A percentile compares a stretch with the other conserved stretches of the same genome.
phyloP scores from a whole-genome alignment of 169 alveolate genomes.

The Plasmodium chabaudi region DNA sequence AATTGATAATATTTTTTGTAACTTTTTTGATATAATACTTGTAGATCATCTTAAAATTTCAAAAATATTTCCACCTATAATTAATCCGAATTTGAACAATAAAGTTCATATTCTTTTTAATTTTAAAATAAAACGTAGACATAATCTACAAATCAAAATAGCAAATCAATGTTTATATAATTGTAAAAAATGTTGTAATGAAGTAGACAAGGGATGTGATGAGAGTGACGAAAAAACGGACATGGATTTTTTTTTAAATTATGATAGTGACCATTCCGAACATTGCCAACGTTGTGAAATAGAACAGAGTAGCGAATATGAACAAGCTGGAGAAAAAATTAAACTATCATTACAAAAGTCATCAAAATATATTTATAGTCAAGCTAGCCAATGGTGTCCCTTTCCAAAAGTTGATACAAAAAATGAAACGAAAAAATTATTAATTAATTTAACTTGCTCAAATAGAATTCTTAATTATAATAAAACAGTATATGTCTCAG shows the following conservation, averaged over 20 bases:
- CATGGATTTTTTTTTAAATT: background rate
- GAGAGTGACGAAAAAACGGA: background rate
- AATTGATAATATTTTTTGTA: conserved; percentile 42
- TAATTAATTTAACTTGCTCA: conserved; percentile 18
- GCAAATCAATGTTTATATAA: background rate
- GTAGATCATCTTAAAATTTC: conserved; percentile 41
- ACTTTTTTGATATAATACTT: conserved; percentile 48
- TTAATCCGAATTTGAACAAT: conserved; percentile 19
- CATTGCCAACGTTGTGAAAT: background rate
- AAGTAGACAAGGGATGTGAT: background rate
- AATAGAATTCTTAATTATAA: background rate
- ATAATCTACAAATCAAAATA: conserved; percentile 1
- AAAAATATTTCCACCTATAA: conserved; percentile 26
- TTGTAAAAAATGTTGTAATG: background rate
- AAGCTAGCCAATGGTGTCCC: too few relatives aligned
- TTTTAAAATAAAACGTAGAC: conserved; percentile 24
- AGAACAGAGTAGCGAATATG: conserved; percentile 3
- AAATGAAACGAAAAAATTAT: conserved; percentile 24
- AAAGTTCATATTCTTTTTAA: conserved; percentile 19
- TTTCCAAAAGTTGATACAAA: conserved; percentile 5
- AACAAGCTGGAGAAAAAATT: too few relatives aligned
- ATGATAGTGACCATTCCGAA: background rate
- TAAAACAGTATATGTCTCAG: conserved; percentile 2
- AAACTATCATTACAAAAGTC: too few relatives aligned
- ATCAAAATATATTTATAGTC: too few relatives aligned